These are phyloP conservation scores for Ilex asprella DNA, from an alignment of 257 asterid genomes.

Conservation along the genomic window DNA sequence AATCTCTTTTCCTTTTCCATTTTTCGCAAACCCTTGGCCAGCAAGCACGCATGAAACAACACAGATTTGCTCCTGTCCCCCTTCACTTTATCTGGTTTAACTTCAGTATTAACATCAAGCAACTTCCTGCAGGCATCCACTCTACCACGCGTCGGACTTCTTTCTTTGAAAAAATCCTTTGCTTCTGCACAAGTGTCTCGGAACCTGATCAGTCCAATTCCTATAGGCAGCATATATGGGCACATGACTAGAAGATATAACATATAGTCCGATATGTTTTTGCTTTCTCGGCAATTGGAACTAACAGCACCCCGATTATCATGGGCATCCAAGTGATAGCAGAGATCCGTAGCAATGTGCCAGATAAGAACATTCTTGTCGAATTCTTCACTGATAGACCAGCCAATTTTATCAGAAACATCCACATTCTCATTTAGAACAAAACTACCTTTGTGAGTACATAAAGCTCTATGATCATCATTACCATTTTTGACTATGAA, in stretches of 20 bases:
- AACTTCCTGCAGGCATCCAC: slow-evolving; percentile 22
- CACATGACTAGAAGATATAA: slow-evolving; percentile 37
- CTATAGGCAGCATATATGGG: slow-evolving; percentile 48
- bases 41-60: slow-evolving; percentile 45
- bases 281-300: slow-evolving; percentile 15
- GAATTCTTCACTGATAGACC: slow-evolving; percentile 23
- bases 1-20: background rate
- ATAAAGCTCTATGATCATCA: slow-evolving; percentile 14
- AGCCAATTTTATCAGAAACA: background rate
- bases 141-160: slow-evolving; percentile 7
- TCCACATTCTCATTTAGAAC: slow-evolving; percentile 7
- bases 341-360: slow-evolving; percentile 52
- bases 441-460: slow-evolving; percentile 19
- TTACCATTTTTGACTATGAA: background rate
- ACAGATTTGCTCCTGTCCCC: slow-evolving; percentile 58
- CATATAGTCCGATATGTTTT: slow-evolving; percentile 46
- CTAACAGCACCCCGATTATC: background rate
- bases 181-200: slow-evolving; percentile 49
- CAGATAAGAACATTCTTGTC: slow-evolving; percentile 37
- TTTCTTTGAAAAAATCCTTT: slow-evolving; percentile 28
- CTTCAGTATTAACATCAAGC: slow-evolving; percentile 31
- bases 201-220: slow-evolving; percentile 47
- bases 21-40: slow-evolving; percentile 24
- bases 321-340: slow-evolving; percentile 19
- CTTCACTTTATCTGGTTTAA: slow-evolving; percentile 39